Evolutionary conservation across 2,329 filamentous ascomycete genomes (phyloP).

Genomic region (Pseudofabraea citricarpa): DNA sequence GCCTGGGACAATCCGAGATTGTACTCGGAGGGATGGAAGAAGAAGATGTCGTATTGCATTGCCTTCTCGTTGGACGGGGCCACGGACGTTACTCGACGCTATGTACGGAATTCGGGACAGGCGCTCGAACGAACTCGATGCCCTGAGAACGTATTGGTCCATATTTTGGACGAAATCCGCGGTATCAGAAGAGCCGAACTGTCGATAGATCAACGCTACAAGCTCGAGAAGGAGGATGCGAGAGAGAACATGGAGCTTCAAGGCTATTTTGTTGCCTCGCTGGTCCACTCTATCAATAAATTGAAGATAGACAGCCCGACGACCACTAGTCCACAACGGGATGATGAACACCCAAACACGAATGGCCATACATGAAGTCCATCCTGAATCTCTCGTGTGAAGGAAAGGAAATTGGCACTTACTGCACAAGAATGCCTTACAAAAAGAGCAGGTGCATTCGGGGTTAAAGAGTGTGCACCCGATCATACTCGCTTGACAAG

Average conservation of each 20-base stretch:
- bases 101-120: slow-evolving; percentile 67
- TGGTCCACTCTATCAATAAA: slow-evolving; percentile 44
- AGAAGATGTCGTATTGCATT: slow-evolving; percentile 95
- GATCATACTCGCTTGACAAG: too few species aligned
- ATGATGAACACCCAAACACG: too few species aligned
- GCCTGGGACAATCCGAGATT: slow-evolving; percentile 91
- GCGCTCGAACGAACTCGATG: slow-evolving; percentile 70
- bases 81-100: slow-evolving; percentile 61
- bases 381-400: too few species aligned
- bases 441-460: too few species aligned
- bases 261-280: slow-evolving; percentile 66
- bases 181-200: slow-evolving; percentile 77
- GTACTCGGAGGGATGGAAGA: slow-evolving; percentile 92
- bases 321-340: not conserved
- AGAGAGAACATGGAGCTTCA: slow-evolving; percentile 72
- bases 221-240: slow-evolving; percentile 74
- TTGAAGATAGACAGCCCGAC: not conserved
- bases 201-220: slow-evolving; percentile 78
- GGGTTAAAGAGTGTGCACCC: too few species aligned
- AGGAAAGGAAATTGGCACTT: too few species aligned
- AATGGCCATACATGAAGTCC: too few species aligned
- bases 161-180: slow-evolving; percentile 89
- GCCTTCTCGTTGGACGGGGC: slow-evolving; percentile 92
- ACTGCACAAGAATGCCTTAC: too few species aligned
- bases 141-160: slow-evolving; percentile 84